phyloP scores from a whole-genome alignment of 2,329 filamentous ascomycete genomes.

The Cladosporium halotolerans region DNA sequence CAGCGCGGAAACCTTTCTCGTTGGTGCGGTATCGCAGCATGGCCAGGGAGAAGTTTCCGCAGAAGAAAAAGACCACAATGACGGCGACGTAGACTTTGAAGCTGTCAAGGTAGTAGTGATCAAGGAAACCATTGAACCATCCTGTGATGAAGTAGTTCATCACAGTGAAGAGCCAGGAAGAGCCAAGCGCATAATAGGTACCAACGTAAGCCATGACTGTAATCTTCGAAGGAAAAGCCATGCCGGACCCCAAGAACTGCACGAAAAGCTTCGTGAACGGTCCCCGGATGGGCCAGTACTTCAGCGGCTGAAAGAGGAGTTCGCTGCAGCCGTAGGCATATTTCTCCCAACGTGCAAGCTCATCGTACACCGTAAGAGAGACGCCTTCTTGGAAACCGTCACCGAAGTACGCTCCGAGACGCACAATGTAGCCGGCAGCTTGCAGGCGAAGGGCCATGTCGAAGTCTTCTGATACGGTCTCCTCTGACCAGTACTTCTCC shows the following conservation, averaged over 20 bases:
- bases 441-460: constrained; percentile 75
- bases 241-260: constrained; percentile 65
- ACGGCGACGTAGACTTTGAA: constrained; percentile 78
- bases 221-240: constrained; percentile 68
- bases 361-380: constrained; percentile 77
- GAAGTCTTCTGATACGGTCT: constrained; percentile 74
- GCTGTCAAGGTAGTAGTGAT: constrained; percentile 73
- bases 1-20: constrained; percentile 53
- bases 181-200: constrained; percentile 73
- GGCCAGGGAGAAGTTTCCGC: constrained; percentile 66
- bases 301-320: constrained; percentile 71
- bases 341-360: constrained; percentile 79
- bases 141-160: constrained; percentile 71
- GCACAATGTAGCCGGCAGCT: constrained; percentile 64
- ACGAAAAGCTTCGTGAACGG: constrained; percentile 76
- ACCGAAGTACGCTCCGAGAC: constrained; percentile 65
- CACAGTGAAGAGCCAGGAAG: constrained; percentile 66
- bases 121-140: constrained; percentile 70
- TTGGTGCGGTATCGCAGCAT: constrained; percentile 66
- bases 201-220: constrained; percentile 72
- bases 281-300: constrained; percentile 64
- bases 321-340: constrained; percentile 82
- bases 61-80: constrained; percentile 69
- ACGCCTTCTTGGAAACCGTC: constrained; percentile 80
- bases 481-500: constrained; percentile 77